Conservation (phyloP, 2,329 filamentous ascomycete species). For the Talaromyces islandicus region DNA sequence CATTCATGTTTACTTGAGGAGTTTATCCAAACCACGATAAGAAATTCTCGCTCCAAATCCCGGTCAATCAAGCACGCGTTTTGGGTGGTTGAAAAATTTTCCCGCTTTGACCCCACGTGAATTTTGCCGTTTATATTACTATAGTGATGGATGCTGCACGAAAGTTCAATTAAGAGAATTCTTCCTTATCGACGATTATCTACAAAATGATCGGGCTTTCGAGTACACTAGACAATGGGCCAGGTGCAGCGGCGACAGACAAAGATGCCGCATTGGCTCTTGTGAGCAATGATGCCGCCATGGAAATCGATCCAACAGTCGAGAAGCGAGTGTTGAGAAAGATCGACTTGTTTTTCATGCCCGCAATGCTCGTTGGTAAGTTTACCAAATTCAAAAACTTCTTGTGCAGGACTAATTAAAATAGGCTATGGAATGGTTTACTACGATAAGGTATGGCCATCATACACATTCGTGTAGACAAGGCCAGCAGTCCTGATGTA, state of each 20-base stretch:
- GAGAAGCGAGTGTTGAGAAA: conserved; percentile 57
- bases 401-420: not conserved
- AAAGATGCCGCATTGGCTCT: not conserved
- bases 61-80: not conserved
- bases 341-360: conserved; percentile 63
- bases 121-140: not conserved
- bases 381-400: not conserved
- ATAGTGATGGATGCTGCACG: not conserved
- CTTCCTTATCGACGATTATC: not conserved
- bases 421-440: conserved; percentile 58
- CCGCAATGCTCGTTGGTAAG: conserved; percentile 56
- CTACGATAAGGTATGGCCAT: conserved; percentile 55
- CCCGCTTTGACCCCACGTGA: not conserved
- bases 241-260: not conserved
- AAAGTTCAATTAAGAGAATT: not conserved
- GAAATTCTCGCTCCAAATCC: not conserved
- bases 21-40: not conserved
- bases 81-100: not conserved
- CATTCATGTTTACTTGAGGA: not conserved
- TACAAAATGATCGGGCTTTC: not conserved
- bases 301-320: conserved; percentile 47
- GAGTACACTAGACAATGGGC: not conserved
- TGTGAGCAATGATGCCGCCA: not conserved
- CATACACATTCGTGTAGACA: not conserved
- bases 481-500: not conserved